These are phyloP conservation scores for Penicillium corylophilum DNA, from an alignment of 2,329 filamentous ascomycete genomes.

Conservation along the genomic window DNA sequence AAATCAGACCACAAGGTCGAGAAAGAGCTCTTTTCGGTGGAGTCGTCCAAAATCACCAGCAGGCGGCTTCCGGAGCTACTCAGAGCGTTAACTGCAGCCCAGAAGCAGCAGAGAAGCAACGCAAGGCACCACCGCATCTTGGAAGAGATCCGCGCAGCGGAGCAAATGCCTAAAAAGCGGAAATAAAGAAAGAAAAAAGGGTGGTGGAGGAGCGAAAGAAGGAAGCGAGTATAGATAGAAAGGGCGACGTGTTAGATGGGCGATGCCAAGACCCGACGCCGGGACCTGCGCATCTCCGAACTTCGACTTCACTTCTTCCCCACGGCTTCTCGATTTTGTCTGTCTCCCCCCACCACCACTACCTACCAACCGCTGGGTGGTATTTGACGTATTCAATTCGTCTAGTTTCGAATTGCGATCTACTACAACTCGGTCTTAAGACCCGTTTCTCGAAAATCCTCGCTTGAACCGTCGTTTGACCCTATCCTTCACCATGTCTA, in stretches of 20 bases:
- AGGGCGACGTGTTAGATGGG: slow-evolving; percentile 46
- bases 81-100: slow-evolving; percentile 59
- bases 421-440: slow-evolving; percentile 1
- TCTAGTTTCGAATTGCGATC: slow-evolving; percentile 1
- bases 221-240: slow-evolving; percentile 27
- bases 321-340: slow-evolving; percentile 26
- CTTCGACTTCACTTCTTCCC: slow-evolving; percentile 32
- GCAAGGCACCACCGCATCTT: slow-evolving; percentile 75
- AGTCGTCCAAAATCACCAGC: slow-evolving; percentile 82
- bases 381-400: slow-evolving; percentile 1
- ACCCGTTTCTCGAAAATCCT: slow-evolving; percentile 21
- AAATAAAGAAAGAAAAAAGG: slow-evolving; percentile 15
- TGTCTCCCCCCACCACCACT: slow-evolving; percentile 8
- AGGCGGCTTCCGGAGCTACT: slow-evolving; percentile 78
- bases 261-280: slow-evolving; percentile 38
- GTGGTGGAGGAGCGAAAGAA: slow-evolving; percentile 17
- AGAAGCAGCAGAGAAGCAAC: slow-evolving; percentile 64
- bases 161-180: slow-evolving; percentile 20
- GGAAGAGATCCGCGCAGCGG: slow-evolving; percentile 37
- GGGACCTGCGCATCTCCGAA: slow-evolving; percentile 29
- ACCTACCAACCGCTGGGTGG: slow-evolving; percentile 11
- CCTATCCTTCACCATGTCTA: slow-evolving; percentile 43
- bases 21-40: slow-evolving; percentile 76
- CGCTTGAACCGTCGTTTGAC: slow-evolving; percentile 19
- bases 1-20: slow-evolving; percentile 66